Percentiles rank a stretch among this genome's conserved stretches.
Conservation (phyloP, 1,139 yeast genomes). For the Candida tropicalis region DNA sequence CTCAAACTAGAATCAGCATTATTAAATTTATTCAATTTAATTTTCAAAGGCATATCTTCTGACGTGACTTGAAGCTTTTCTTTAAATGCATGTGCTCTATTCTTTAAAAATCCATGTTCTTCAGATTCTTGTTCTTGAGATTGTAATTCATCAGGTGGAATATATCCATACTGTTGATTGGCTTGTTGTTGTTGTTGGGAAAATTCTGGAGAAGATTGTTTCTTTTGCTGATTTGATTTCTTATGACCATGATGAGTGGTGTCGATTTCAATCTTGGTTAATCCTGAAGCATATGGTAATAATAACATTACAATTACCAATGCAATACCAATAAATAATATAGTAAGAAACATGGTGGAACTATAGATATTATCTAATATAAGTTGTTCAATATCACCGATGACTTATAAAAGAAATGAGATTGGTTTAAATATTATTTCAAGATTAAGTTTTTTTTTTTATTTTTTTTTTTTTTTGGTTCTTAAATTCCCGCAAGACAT, state of each 20-base stretch:
- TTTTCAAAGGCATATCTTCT: slow-evolving; percentile 43
- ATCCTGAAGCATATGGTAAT: slow-evolving; percentile 43
- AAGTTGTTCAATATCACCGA: too few relatives aligned
- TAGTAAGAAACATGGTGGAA: slow-evolving; percentile 34
- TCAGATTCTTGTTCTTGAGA: slow-evolving; percentile 15
- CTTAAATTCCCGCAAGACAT: too few relatives aligned
- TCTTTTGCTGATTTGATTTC: slow-evolving; percentile 13
- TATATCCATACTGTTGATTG: slow-evolving; percentile 27
- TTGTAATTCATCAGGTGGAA: slow-evolving; percentile 44
- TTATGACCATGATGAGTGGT: slow-evolving; percentile 16
- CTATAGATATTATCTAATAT: not conserved
- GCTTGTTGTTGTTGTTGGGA: slow-evolving; percentile 7
- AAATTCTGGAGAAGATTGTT: not conserved
- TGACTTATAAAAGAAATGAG: not conserved
- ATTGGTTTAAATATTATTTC: not conserved
- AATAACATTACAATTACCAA: slow-evolving; percentile 33
- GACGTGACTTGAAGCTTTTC: slow-evolving; percentile 37
- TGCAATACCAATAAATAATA: slow-evolving; percentile 27
- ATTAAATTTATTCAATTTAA: slow-evolving; percentile 29
- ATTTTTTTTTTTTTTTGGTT: not conserved
- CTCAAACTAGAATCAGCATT: slow-evolving; percentile 21
- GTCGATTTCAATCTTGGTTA: slow-evolving; percentile 34
- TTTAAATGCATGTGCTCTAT: slow-evolving; percentile 31
- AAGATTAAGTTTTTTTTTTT: not conserved
- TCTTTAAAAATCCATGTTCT: slow-evolving; percentile 18